Percentiles rank a stretch among this genome's conserved stretches.
Evolutionary conservation across 2,329 filamentous ascomycete species (phyloP).

Genomic region (Leptographium wingfieldii): DNA sequence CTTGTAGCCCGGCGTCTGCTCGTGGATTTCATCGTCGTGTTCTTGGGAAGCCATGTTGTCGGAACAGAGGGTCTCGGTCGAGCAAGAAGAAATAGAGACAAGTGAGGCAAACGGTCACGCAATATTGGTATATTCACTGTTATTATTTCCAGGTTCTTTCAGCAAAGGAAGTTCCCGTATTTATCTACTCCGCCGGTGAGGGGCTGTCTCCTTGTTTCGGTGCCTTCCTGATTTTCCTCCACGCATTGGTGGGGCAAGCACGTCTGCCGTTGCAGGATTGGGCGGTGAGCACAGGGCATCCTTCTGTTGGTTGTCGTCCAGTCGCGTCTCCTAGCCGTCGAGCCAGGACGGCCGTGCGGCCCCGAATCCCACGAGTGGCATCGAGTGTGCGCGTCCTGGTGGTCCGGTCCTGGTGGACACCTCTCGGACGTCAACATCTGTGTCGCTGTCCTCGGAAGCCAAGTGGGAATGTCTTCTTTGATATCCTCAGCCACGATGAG

Average conservation of each 20-base stretch:
- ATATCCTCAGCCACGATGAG: background rate
- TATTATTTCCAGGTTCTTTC: background rate
- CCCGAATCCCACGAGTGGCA: background rate
- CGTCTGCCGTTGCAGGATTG: background rate
- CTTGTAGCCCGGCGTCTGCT: conserved; percentile 93
- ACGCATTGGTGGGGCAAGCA: conserved; percentile 2
- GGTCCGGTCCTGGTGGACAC: background rate
- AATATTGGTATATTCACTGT: background rate
- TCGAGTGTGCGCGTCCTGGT: background rate
- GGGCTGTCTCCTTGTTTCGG: background rate
- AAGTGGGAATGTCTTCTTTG: no score
- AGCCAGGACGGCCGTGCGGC: background rate
- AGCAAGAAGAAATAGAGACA: background rate
- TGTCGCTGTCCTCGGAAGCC: background rate
- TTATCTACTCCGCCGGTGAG: background rate
- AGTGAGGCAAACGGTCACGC: background rate
- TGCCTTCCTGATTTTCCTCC: background rate
- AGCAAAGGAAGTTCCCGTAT: background rate
- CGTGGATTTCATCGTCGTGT: conserved; percentile 64
- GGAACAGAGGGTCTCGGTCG: conserved; percentile 5
- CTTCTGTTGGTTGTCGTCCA: background rate
- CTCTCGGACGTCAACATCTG: background rate
- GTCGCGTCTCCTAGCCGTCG: background rate
- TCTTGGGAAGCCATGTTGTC: conserved; percentile 53
- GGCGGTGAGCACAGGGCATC: conserved; percentile 4